Evolutionary conservation across 2,329 filamentous ascomycete genomes (phyloP), one percentile per base, ranked within the genome.

Genomic region (Fonsecaea monophora): DNA sequence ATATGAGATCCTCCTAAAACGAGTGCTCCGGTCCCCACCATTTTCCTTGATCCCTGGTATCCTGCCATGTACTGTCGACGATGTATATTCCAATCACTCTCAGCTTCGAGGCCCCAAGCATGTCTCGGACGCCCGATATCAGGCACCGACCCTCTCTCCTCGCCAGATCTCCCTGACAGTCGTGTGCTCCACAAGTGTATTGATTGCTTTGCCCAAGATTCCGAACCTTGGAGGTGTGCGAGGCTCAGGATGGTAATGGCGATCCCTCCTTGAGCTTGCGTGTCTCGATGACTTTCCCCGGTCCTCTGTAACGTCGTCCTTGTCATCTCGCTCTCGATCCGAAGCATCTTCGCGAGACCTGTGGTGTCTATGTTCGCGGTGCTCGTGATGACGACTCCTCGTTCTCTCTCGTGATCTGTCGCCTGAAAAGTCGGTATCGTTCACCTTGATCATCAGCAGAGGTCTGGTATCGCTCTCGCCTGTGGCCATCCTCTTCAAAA

Each of bases 401-500:
- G 56, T 55, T 56, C 59, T 32, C 40, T 62, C 30, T 59, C 64
- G 21, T 37, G 53, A 64, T n/a, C 35, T 58, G 45, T 61, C 65
- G 35, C 45, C 48, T n/a, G 62, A 42, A 25, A 58, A 21, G 3
- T 61, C 59, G 6, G 59, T 56, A 6, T 64, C 59, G 40, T 71
- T 71, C 13, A 66, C 53, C 48, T 61, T 80, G 18, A 81, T 69
- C 60, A 75, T 77, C 40, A 81, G 72, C 15, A 80, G 72, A n/a
- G 76, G 78, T 35, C 77, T 76, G 18, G 76, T 79, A 59, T 81
- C 77, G 4, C 79, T 80, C 50, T 79, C 75, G n/a, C 78, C 80
- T 15, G 75, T 75, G 15, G 75, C 76, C 72, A 81, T 77, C 34
- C 62, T 68, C 53, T 70, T 74, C 61, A 71, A 64, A 25, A 70